Conservation (phyloP, 495 filamentous ascomycete species). For the Amniculicola lignicola region DNA sequence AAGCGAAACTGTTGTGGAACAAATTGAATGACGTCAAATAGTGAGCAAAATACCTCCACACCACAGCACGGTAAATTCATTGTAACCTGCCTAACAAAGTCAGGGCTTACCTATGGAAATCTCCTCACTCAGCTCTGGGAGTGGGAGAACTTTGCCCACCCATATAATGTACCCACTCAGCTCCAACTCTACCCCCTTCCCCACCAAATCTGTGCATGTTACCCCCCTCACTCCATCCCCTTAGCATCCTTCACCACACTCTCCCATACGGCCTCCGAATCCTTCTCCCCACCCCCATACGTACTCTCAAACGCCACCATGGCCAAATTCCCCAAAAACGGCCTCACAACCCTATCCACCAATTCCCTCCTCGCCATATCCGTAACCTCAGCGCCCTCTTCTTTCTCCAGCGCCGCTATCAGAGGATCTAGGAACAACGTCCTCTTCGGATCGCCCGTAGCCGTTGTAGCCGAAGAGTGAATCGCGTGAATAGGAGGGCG, state of each 20-base stretch:
- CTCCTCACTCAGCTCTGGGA: too few species aligned
- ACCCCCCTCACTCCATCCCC: constrained; percentile 16
- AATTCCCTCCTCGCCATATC: constrained; percentile 40
- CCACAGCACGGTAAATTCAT: too few species aligned
- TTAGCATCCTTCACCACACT: constrained; percentile 26
- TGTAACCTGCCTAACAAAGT: too few species aligned
- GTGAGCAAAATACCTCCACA: too few species aligned
- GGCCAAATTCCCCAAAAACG: constrained; percentile 87
- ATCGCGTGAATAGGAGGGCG: too few species aligned
- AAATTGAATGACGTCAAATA: too few species aligned
- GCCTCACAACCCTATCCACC: constrained; percentile 61
- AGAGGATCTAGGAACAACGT: constrained; percentile 20
- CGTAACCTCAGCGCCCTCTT: constrained; percentile 36
- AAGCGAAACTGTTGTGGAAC: too few species aligned
- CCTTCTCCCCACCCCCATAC: constrained; percentile 74
- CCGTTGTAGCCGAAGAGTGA: background rate
- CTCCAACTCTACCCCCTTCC: too few species aligned
- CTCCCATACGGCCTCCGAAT: constrained; percentile 46
- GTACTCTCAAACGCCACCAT: constrained; percentile 90
- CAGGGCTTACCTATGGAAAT: too few species aligned
- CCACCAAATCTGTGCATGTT: too few species aligned
- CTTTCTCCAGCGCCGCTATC: constrained; percentile 29
- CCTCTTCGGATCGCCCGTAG: constrained; percentile 9
- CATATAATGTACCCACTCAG: too few species aligned
- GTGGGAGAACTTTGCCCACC: too few species aligned